phyloP scores from a whole-genome alignment of 2,329 filamentous ascomycete species.

The Ascochyta koolunga region DNA sequence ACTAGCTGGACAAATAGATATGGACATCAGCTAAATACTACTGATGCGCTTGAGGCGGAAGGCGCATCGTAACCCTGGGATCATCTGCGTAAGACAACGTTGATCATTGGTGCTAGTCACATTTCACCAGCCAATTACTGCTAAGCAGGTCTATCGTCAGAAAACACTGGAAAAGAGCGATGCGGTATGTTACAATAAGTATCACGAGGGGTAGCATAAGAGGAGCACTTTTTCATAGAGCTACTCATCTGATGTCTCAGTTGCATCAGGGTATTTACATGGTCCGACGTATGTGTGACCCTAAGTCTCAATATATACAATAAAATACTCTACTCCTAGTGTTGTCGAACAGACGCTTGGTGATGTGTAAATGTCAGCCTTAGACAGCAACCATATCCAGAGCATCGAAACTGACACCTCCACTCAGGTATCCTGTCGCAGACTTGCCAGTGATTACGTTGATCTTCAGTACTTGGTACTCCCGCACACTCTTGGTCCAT shows the following conservation, averaged over 20 bases:
- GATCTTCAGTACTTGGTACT: slow-evolving; percentile 30
- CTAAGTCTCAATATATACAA: too few species aligned
- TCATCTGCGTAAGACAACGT: too few species aligned
- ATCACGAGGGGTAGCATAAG: neutral
- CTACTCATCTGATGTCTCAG: too few species aligned
- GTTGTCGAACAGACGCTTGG: too few species aligned
- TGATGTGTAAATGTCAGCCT: neutral
- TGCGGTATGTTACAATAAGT: neutral
- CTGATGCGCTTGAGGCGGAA: too few species aligned
- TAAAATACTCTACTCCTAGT: too few species aligned
- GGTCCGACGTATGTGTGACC: neutral
- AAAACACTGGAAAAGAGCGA: neutral
- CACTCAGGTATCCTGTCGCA: slow-evolving; percentile 27
- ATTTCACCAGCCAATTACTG: slow-evolving; percentile 52
- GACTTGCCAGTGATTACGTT: slow-evolving; percentile 29
- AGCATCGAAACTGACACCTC: slow-evolving; percentile 28
- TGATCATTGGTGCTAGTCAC: neutral
- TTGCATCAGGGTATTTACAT: neutral
- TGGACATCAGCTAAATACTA: too few species aligned
- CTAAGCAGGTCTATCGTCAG: slow-evolving; percentile 53
- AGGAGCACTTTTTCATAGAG: too few species aligned
- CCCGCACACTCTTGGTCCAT: slow-evolving; percentile 23
- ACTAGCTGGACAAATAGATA: too few species aligned
- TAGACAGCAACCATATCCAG: slow-evolving; percentile 22
- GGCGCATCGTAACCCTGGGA: too few species aligned